phyloP scores from a whole-genome alignment of 805 yeast species.

The Candida ponderosae region DNA sequence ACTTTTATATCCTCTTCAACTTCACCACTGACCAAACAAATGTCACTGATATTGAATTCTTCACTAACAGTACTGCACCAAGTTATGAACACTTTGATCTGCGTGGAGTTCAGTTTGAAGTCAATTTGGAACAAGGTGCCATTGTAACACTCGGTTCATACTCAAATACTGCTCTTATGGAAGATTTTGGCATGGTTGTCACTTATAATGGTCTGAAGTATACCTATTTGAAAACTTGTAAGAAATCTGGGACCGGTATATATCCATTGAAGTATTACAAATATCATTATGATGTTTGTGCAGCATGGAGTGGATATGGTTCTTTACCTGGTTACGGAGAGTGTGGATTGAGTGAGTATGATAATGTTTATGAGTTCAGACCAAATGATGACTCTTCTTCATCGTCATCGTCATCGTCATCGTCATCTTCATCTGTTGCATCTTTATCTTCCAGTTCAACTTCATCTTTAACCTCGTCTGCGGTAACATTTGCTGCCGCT shows the following conservation, averaged over 20 bases:
- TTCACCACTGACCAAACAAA: slow-evolving; percentile 10
- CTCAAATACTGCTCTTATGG: not conserved
- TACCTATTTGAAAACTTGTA: slow-evolving; percentile 5
- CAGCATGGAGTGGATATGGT: too few relatives aligned
- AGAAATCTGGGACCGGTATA: not conserved
- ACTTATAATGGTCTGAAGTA: slow-evolving; percentile 3
- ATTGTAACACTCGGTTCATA: slow-evolving; percentile 1
- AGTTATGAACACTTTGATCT: not conserved
- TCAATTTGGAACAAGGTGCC: slow-evolving; percentile 13
- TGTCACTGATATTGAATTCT: slow-evolving; percentile 10
- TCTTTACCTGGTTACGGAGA: too few relatives aligned
- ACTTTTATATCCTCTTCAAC: slow-evolving; percentile 6
- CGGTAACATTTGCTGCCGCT: too few relatives aligned
- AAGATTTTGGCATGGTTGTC: slow-evolving; percentile 1
- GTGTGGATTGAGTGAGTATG: too few relatives aligned
- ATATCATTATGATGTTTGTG: not conserved
- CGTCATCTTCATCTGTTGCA: too few relatives aligned
- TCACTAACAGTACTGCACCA: slow-evolving; percentile 2
- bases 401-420: too few relatives aligned
- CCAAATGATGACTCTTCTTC: too few relatives aligned
- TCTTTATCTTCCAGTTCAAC: too few relatives aligned
- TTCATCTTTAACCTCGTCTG: too few relatives aligned
- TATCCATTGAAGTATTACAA: not conserved
- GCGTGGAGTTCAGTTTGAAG: slow-evolving; percentile 2
- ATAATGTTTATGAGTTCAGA: too few relatives aligned